Evolutionary conservation across 129 eudicot genomes (phyloP), one percentile per base, ranked within the genome.

Genomic region (Pseudognaphalium luteoalbum): DNA sequence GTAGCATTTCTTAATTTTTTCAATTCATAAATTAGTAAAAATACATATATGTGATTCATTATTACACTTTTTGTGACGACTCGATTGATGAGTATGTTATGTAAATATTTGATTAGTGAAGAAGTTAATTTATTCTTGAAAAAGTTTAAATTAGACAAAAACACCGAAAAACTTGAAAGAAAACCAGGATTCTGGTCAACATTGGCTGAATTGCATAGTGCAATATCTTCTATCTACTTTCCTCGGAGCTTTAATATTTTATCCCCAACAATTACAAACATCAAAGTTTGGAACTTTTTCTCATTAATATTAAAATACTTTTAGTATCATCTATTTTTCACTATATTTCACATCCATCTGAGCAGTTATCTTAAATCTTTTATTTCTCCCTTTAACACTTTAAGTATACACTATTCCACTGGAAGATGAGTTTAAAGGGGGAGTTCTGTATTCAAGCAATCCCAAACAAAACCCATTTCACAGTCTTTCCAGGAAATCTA

Each of bases 111-210:
- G 2, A 32, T 25, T 25, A 25, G 28, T 25, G 28, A 25, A 25
- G 28, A 25, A 25, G 28, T 25, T 25, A 25, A 25, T 25, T 25
- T 25, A 25, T 25, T 25, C 28, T 25, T 25, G 28, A 25, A 25
- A 25, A 0, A 25, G 28, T 37, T 16, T 51, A 37, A 6, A 37
- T 37, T 60, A 19, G 10, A 64, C 65, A 33, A 16, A 30, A 76
- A 76, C 72, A 65, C 29, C 1, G 10, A 6, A 37, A 1, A 68
- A 25, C 81, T 39, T 66, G 58, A 67, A 54, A 66, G 42, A 66
- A 54, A 69, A 68, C 69, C 50, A 68, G 29, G 68, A 77, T 59
- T 68, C 47, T 68, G 51, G 81, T 80, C 79, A 80, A 80, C 79
- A 66, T 72, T 73, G 75, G 34, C 70, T 25, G 28, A 25, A 25